Evolutionary conservation across 495 filamentous ascomycete species (phyloP), one percentile per base, ranked within the genome.

Genomic region (Elaphomyces granulatus): DNA sequence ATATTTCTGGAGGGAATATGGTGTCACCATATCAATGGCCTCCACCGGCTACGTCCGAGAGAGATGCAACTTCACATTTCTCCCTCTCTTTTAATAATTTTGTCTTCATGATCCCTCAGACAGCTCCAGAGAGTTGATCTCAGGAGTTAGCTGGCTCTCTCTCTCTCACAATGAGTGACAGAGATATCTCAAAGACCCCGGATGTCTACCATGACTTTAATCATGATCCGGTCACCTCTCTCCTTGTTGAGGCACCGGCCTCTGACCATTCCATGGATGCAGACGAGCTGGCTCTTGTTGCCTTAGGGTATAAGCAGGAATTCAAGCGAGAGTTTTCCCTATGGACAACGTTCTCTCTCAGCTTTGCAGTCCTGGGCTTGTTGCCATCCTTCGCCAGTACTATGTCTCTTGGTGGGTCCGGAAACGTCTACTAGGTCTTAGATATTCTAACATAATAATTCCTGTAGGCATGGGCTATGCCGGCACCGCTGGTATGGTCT

Each of bases 241-340:
- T n/a, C n/a, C n/a, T n/a, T n/a, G n/a, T n/a, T n/a, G 66, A 73
- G 39, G 77, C 76, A 28, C 77, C 78, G 28, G 56, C 66, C 41
- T 60, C 67, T 15, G 64, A 72, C 40, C 66, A 67, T 53, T 62
- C 50, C 3, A 58, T 68, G 54, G 55, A 63, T 30, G 68, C 68
- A 3, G 81, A 86, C 52, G 81, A 84, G 47, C 70, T 78, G 39
- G 72, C 78, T 14, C 72, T 87, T 12, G 69, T 68, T 7, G 77
- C 79, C 0, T 61, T 87, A 32, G 81, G 81, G 12, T 85, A 84
- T 53, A 83, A 82, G 51, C 76, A 80, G 36, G 81, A 87, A 48
- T 86, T 86, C 64, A 84, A 82, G 59, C 66, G 81, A 44, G 81
- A 87, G 47, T 85, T 87, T 51, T 79, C 71, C n/a, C 58, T 83